phyloP scores from a whole-genome alignment of 208 protist species.

The Endotrypanum monterogeii region DNA sequence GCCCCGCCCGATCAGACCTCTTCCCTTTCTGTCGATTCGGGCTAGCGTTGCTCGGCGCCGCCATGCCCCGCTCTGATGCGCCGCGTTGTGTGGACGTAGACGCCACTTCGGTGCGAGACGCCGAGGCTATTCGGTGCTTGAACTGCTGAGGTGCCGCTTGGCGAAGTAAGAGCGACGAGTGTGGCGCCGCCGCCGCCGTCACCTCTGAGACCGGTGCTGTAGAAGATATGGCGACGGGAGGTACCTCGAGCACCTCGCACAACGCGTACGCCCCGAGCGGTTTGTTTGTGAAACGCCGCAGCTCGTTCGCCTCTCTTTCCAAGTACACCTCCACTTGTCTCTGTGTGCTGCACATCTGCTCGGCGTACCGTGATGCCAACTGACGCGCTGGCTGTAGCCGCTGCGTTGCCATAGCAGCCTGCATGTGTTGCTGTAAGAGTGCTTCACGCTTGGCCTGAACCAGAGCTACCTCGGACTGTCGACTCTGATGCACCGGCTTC shows the following conservation, averaged over 20 bases:
- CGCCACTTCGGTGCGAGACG: not conserved
- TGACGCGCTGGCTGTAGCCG: constrained; percentile 46
- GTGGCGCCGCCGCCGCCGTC: not conserved
- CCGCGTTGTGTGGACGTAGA: constrained; percentile 8
- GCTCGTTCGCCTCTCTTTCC: constrained; percentile 39
- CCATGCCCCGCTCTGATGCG: constrained; percentile 18
- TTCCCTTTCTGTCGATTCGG: constrained; percentile 2
- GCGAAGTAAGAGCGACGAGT: not conserved
- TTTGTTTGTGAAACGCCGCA: constrained; percentile 58
- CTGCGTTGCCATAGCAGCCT: constrained; percentile 32
- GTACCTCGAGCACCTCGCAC: constrained; percentile 59
- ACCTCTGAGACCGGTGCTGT: not conserved
- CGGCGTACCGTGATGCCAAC: constrained; percentile 30
- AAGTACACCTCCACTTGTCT: constrained; percentile 37
- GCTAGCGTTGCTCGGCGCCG: constrained; percentile 3
- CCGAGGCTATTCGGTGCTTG: constrained; percentile 7
- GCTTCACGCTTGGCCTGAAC: constrained; percentile 32
- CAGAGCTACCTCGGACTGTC: constrained; percentile 28
- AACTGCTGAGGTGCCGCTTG: constrained; percentile 1
- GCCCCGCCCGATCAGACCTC: not conserved
- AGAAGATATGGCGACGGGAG: not conserved
- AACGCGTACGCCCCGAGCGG: constrained; percentile 61
- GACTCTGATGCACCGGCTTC: constrained; percentile 27
- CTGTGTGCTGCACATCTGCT: constrained; percentile 39
- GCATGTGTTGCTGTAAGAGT: constrained; percentile 43